These are phyloP conservation scores for Lagenaria siceraria DNA, from an alignment of 306 rosid species.

Conservation along the genomic window DNA sequence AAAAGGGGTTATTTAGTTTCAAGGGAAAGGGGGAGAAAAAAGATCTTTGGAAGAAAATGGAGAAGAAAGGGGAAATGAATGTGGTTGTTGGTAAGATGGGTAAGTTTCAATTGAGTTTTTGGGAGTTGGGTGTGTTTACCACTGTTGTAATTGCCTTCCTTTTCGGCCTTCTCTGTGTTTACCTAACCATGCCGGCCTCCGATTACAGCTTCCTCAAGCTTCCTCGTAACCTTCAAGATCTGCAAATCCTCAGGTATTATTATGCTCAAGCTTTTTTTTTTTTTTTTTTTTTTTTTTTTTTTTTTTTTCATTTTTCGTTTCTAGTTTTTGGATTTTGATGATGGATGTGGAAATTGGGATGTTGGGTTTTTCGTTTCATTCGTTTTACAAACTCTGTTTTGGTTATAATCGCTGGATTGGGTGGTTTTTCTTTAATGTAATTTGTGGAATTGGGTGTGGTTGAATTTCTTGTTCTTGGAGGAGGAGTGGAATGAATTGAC, in stretches of 20 bases:
- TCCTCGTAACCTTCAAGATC: slow-evolving; percentile 77
- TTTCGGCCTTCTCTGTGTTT: slow-evolving; percentile 47
- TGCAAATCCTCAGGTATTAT: slow-evolving; percentile 55
- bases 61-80: slow-evolving; percentile 16
- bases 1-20: not conserved
- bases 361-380: not conserved
- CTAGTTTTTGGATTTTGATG: not conserved
- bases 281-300: no score
- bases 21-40: slow-evolving; percentile 10
- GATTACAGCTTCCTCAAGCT: slow-evolving; percentile 97
- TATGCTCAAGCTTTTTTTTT: not conserved
- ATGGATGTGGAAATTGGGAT: not conserved
- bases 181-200: slow-evolving; percentile 79
- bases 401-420: slow-evolving; percentile 40
- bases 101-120: slow-evolving; percentile 41
- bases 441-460: slow-evolving; percentile 38
- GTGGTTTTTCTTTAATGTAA: slow-evolving; percentile 59
- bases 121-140: slow-evolving; percentile 61
- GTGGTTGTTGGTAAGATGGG: slow-evolving; percentile 7
- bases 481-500: slow-evolving; percentile 54
- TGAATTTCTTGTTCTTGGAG: slow-evolving; percentile 38
- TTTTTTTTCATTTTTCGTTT: not conserved
- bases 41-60: slow-evolving; percentile 15
- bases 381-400: slow-evolving; percentile 38
- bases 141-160: slow-evolving; percentile 44